phyloP scores from a whole-genome alignment of 2,329 filamentous ascomycete species.

The Ilyonectria mors-panacis region DNA sequence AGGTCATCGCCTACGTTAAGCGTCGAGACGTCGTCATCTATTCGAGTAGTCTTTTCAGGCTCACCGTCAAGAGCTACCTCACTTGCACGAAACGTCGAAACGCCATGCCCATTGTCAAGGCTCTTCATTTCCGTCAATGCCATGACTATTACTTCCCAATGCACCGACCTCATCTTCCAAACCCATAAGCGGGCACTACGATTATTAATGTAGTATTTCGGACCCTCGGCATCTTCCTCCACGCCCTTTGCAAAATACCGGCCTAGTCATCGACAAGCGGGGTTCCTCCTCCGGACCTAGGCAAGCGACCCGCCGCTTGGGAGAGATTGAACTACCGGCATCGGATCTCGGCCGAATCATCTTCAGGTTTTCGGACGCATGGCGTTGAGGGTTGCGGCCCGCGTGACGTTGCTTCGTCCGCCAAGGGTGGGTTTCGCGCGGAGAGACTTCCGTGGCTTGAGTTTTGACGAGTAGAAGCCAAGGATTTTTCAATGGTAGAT shows the following conservation, averaged over 20 bases:
- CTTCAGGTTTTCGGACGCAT: neutral
- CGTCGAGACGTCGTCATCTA: slow-evolving; percentile 23
- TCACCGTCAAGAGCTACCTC: neutral
- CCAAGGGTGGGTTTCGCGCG: neutral
- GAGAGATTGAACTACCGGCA: slow-evolving; percentile 22
- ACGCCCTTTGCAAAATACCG: slow-evolving; percentile 21
- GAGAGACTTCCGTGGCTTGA: neutral
- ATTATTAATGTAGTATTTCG: slow-evolving; percentile 21
- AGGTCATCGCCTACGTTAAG: slow-evolving; percentile 10
- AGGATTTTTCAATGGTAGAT: neutral
- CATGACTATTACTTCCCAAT: neutral
- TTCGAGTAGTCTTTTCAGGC: neutral
- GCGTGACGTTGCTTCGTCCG: slow-evolving; percentile 17
- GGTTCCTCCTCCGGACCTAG: slow-evolving; percentile 22
- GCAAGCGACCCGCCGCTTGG: slow-evolving; percentile 9
- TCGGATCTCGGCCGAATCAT: slow-evolving; percentile 23
- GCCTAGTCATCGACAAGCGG: slow-evolving; percentile 22
- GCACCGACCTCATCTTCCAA: neutral
- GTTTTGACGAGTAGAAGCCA: neutral
- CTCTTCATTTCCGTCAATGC: slow-evolving; percentile 1
- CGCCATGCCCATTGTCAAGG: slow-evolving; percentile 4
- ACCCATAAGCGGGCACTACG: neutral
- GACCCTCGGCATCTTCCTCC: neutral
- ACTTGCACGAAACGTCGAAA: neutral
- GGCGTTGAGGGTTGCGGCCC: slow-evolving; percentile 9